Percentiles rank a stretch among this genome's conserved stretches.
Conservation (phyloP, 345 rosid species). For the Pugionium dolabratum region DNA sequence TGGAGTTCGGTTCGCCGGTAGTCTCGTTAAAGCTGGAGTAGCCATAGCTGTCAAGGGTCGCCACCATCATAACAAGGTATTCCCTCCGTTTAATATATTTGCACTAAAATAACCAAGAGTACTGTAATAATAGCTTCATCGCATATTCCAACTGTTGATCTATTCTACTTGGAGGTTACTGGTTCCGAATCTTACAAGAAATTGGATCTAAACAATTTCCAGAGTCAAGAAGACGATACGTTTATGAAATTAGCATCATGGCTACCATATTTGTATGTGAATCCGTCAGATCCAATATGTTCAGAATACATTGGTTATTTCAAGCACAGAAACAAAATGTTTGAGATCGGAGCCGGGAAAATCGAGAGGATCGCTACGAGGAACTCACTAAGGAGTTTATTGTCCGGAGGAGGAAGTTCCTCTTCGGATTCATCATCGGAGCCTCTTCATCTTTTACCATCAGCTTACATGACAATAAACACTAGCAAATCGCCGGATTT, state of each 20-base stretch:
- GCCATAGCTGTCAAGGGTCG: slow-evolving; percentile 49
- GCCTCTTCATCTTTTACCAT: slow-evolving; percentile 65
- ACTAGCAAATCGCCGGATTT: slow-evolving; percentile 43
- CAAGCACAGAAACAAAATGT: slow-evolving; percentile 68
- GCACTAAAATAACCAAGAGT: too few species aligned
- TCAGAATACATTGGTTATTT: slow-evolving; percentile 65
- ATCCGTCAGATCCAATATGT: slow-evolving; percentile 56
- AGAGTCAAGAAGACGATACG: slow-evolving; percentile 38
- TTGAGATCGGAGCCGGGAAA: slow-evolving; percentile 52
- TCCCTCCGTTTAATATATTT: not conserved
- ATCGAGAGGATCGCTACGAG: slow-evolving; percentile 54
- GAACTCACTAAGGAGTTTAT: slow-evolving; percentile 47
- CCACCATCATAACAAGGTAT: slow-evolving; percentile 34
- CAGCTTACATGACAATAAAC: slow-evolving; percentile 53
- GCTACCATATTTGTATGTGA: slow-evolving; percentile 57
- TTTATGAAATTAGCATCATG: slow-evolving; percentile 49
- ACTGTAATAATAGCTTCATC: too few species aligned
- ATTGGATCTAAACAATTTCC: not conserved
- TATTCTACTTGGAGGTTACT: not conserved
- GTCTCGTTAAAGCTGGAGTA: slow-evolving; percentile 62
- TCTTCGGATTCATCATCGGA: slow-evolving; percentile 28
- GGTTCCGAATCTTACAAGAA: not conserved
- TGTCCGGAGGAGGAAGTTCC: slow-evolving; percentile 37
- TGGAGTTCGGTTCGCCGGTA: slow-evolving; percentile 53
- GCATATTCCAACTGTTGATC: too few species aligned